A percentile compares a stretch with the other conserved stretches of the same genome.
Conservation (phyloP, 2,329 filamentous ascomycete genomes). For the Myotisia sp. region DNA sequence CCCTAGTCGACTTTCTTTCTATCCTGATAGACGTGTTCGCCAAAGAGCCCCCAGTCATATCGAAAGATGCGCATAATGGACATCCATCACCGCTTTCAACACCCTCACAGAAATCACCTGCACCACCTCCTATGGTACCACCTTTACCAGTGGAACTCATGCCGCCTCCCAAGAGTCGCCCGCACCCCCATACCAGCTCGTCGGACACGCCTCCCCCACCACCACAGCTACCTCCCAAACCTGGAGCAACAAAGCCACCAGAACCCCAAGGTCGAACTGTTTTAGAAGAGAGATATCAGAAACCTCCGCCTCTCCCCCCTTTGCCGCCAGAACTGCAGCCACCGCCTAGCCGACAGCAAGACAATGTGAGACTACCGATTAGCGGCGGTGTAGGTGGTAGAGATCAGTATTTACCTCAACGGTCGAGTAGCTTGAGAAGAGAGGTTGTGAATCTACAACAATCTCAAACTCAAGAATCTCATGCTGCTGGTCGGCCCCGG, state of each 20-base stretch:
- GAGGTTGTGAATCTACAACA: background rate
- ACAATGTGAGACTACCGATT: background rate
- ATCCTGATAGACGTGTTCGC: conserved; percentile 79
- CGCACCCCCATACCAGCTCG: conserved; percentile 37
- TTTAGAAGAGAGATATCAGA: conserved; percentile 18
- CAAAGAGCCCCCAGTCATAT: conserved; percentile 83
- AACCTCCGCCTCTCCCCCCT: conserved; percentile 25
- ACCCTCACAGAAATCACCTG: conserved; percentile 40
- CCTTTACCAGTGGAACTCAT: conserved; percentile 54
- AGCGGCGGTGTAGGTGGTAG: no score
- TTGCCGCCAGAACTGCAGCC: conserved; percentile 18
- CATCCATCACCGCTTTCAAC: conserved; percentile 28
- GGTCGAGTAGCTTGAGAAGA: conserved; percentile 15
- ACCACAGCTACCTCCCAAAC: conserved; percentile 27
- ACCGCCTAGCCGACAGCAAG: background rate
- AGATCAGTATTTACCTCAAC: conserved; percentile 19
- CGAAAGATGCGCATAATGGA: conserved; percentile 38
- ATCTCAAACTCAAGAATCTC: background rate
- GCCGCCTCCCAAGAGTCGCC: no score
- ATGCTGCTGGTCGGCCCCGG: no score
- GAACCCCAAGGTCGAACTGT: conserved; percentile 8
- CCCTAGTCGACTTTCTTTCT: conserved; percentile 64
- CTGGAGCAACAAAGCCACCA: conserved; percentile 12
- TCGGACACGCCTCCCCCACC: conserved; percentile 41
- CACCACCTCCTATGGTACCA: conserved; percentile 55